Evolutionary conservation across 306 rosid genomes (phyloP).

Genomic region (Gillenia trifoliata): DNA sequence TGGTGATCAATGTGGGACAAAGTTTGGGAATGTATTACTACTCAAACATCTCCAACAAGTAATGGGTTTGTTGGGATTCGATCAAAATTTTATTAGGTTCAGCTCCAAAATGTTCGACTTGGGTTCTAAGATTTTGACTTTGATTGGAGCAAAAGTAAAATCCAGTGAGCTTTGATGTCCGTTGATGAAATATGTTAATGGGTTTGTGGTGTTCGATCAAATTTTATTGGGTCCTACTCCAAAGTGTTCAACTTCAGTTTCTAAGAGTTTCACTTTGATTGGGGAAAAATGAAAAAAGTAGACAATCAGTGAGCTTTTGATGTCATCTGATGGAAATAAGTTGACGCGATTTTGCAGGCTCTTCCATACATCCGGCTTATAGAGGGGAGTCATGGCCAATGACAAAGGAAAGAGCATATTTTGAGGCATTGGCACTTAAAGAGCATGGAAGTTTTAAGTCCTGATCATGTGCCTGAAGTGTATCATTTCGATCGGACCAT

Average conservation of each 20-base stretch:
- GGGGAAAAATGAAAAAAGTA: too few relatives aligned
- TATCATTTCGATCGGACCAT: conserved; percentile 80
- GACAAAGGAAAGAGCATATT: conserved; percentile 89
- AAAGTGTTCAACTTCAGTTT: background rate
- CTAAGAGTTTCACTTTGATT: background rate
- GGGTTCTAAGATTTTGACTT: background rate
- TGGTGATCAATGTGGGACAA: too few relatives aligned
- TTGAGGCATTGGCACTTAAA: conserved; percentile 58
- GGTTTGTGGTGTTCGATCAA: background rate
- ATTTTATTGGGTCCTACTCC: background rate
- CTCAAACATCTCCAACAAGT: too few relatives aligned
- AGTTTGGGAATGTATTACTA: too few relatives aligned
- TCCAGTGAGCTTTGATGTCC: background rate
- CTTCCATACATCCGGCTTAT: conserved; percentile 76
- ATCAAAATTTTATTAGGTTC: background rate
- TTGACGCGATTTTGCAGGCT: conserved; percentile 42
- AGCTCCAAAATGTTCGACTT: background rate
- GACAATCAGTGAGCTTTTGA: background rate
- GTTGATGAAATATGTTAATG: background rate
- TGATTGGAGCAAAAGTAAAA: background rate
- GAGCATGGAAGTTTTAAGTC: conserved; percentile 24
- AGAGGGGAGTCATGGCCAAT: conserved; percentile 96
- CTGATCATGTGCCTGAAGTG: conserved; percentile 74
- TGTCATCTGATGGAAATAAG: background rate
- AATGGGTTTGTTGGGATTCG: background rate